Base-by-base conservation (phyloP, 345 rosid species). In the Punica granatum region DNA sequence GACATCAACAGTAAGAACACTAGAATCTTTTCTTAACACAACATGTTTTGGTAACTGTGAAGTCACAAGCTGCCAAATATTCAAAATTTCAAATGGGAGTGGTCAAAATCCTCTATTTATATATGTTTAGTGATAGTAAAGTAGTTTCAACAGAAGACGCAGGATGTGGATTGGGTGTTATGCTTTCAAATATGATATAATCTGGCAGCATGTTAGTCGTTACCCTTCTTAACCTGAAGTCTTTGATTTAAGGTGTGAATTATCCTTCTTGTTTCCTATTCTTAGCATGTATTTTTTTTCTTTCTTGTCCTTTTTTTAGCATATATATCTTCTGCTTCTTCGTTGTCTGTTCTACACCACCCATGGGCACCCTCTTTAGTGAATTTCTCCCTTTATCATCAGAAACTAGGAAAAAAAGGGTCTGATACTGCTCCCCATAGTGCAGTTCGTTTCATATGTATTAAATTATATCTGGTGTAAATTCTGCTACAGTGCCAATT, bases 1-100 rank as follows among this genome's bases (percentile, higher is more conserved):
- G 99, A 94, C 80, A 58, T 86, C 60, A 75, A 88, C 75, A 77
- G 99, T 94, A 80, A 77, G 98, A 71, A 66, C 44, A 37, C 54
- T 25, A 2, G 5, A 21, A n/a, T 10, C 7, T 49, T 49, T n/a
- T 21, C 56, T 49, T 49, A 5, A 21, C 6, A 49, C 28, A 23
- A 23, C 8, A 6, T 21, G 28, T n/a, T 49, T 11, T 0, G 28
- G 56, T 49, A 10, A 8, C 12, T n/a, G n/a, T 49, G 56, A 49
- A 10, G 3, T 49, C 28, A 21, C 26, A n/a, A 21, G n/a, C n/a
- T n/a, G 26, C 56, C 28, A 18, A n/a, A n/a, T n/a, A n/a, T n/a
- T 49, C 56, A 3, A 6, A 2, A 5, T 5, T 42, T 42, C 46
- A 5, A 42, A 42, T 42, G 46, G 12, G 2, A 42, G 46, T 42